These are phyloP conservation scores for Tieghemiomyces parasiticus DNA, from an alignment of 192 early-diverging fungal species.

Conservation along the genomic window DNA sequence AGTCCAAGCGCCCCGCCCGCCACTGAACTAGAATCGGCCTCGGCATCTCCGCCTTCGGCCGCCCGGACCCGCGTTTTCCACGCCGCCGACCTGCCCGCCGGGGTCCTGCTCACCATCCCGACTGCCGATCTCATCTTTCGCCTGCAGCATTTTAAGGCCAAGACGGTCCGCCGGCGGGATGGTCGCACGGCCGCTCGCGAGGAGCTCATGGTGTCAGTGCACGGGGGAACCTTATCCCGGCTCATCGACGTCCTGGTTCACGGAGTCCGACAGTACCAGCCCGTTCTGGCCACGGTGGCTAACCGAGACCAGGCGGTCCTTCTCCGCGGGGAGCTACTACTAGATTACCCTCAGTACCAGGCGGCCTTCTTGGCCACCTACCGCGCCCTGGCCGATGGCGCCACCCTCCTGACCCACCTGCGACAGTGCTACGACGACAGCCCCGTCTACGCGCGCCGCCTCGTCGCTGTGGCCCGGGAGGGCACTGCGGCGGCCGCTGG, in stretches of 20 bases:
- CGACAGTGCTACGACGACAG: conserved; percentile 1
- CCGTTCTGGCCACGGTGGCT: not conserved
- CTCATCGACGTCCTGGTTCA: conserved; percentile 42
- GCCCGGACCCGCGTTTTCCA: not conserved
- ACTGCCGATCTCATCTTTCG: not conserved
- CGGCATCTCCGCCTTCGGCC: not conserved
- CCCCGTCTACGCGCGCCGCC: not conserved
- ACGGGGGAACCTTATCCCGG: conserved; percentile 38
- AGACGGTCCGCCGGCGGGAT: conserved; percentile 7
- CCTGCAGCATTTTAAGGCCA: conserved; percentile 4
- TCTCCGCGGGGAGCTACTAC: conserved; percentile 3
- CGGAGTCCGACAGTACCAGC: conserved; percentile 29
- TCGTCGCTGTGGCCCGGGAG: conserved; percentile 1
- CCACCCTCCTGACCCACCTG: not conserved
- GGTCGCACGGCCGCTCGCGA: conserved; percentile 13
- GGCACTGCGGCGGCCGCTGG: not conserved
- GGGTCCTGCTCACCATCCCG: not conserved
- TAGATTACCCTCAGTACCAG: conserved; percentile 10
- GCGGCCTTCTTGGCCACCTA: conserved; percentile 8
- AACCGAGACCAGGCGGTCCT: not conserved
- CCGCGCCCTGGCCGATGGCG: conserved; percentile 1
- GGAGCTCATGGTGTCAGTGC: conserved; percentile 36
- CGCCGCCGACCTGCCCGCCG: conserved; percentile 6
- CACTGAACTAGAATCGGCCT: not conserved
- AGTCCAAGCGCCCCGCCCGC: not conserved